Percentiles rank a stretch among this genome's conserved stretches.
Conservation (phyloP, 345 rosid genomes). For the Gossypium thurberi region DNA sequence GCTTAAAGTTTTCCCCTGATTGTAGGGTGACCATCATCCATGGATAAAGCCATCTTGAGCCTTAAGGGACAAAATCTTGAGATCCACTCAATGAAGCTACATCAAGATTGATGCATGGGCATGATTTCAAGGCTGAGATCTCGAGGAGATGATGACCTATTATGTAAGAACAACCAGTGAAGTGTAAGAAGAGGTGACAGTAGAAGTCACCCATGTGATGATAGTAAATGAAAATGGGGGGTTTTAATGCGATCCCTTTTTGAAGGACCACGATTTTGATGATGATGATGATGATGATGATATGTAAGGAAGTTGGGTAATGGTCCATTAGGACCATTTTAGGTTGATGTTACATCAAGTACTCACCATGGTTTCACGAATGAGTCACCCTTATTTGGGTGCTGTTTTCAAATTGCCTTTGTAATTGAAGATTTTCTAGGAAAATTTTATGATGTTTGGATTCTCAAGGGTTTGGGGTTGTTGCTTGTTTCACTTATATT, state of each 20-base stretch:
- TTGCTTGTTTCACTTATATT: no score
- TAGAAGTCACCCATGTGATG: slow-evolving; percentile 9
- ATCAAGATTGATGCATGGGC: background rate
- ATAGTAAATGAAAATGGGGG: background rate
- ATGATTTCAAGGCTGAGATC: background rate
- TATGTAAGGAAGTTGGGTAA: background rate
- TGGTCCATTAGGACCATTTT: slow-evolving; percentile 8
- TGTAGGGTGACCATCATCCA: background rate
- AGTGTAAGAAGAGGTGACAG: background rate
- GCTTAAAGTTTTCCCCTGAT: background rate
- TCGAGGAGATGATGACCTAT: background rate
- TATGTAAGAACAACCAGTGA: background rate
- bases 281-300: background rate
- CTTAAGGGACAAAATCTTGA: background rate
- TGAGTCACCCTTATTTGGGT: background rate
- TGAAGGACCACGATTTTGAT: background rate
- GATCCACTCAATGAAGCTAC: background rate
- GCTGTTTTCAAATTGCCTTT: background rate
- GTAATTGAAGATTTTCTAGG: background rate
- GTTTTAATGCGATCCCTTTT: background rate
- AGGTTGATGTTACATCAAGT: background rate
- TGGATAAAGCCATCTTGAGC: background rate
- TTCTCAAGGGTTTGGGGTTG: no score
- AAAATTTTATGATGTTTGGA: background rate
- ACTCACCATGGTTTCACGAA: background rate